These are phyloP conservation scores for Aspergillus cavernicola DNA, from an alignment of 495 filamentous ascomycete genomes.

Conservation along the genomic window DNA sequence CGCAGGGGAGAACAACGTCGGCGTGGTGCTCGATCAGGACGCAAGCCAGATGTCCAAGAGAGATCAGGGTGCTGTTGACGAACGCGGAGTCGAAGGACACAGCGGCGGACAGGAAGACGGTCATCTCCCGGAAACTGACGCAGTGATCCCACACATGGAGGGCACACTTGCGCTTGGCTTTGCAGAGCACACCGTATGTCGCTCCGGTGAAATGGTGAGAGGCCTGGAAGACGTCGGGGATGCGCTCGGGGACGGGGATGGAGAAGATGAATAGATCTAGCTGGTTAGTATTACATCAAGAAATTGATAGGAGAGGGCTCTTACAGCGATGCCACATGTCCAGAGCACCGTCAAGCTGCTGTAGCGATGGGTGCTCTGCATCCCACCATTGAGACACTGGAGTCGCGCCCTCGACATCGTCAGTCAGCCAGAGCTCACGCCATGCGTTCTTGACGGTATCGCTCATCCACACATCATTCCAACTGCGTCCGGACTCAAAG, in stretches of 20 bases:
- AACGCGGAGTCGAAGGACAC: slow-evolving; percentile 50
- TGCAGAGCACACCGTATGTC: slow-evolving; percentile 61
- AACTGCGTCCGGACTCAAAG: slow-evolving; percentile 54
- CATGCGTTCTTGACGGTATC: slow-evolving; percentile 53
- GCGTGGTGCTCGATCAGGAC: slow-evolving; percentile 57
- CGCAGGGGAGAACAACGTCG: slow-evolving; percentile 61
- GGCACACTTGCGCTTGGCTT: slow-evolving; percentile 55
- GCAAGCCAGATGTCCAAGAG: slow-evolving; percentile 31
- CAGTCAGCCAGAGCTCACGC: slow-evolving; percentile 56
- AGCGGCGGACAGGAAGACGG: slow-evolving; percentile 28
- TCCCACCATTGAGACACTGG: slow-evolving; percentile 51
- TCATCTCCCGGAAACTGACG: slow-evolving; percentile 60
- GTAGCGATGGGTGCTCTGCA: slow-evolving; percentile 53
- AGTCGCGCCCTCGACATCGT: slow-evolving; percentile 48
- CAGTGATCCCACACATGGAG: slow-evolving; percentile 66
- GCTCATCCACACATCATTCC: slow-evolving; percentile 60
- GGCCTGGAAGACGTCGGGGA: slow-evolving; percentile 61
- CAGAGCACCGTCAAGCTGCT: slow-evolving; percentile 51
- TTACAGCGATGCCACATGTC: slow-evolving; percentile 56
- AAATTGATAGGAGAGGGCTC: background rate
- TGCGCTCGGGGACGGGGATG: slow-evolving; percentile 56
- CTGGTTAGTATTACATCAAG: background rate
- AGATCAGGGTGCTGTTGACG: slow-evolving; percentile 37
- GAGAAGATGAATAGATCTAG: slow-evolving; percentile 61
- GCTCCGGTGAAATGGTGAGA: slow-evolving; percentile 61